Base-by-base conservation (phyloP, 371 early-diverging fungal genomes). In the Mortierella sp. region DNA sequence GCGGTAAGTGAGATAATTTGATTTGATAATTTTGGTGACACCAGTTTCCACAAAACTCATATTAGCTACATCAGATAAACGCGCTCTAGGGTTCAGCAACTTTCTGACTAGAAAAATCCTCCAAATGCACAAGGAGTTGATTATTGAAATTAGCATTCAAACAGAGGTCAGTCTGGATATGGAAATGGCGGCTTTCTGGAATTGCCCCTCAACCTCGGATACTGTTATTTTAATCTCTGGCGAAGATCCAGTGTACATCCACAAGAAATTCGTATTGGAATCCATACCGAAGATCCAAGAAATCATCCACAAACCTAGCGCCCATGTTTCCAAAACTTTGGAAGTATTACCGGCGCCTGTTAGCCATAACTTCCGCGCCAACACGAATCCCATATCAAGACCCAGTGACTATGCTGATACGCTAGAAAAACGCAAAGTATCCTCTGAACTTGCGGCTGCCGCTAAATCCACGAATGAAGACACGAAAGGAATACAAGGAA, bases 231-330 rank as follows among this genome's bases (percentile, higher is more conserved):
- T 17, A 0, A 23, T 3, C 6, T 8, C 42, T 26, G 32, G n/a
- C 43, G 40, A 42, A 35, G 10, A 23, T 2, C 66, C 66, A 0
- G 22, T 55, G n/a, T 65, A 19, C 32, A 32, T 57, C 31, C 66
- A 65, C 66, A 65, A 57, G 57, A 22, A 23, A 42, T 56, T 65
- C n/a, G 47, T 65, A 8, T 2, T 65, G 31, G 29, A 26, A 31
- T 45, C 43, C 17, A 45, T 65, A 2, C 66, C 66, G 3, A 57
- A 42, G 19, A 57, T 65, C 45, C 22, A 13, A 9, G 2, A 19
- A 23, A 19, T 64, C 22, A n/a, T 65, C 32, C n/a, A 22, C 19
- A 23, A 28, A 28, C 2, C 28, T 28, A 7, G 13, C 26, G 4
- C 47, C n/a, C 4, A 5, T 12, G 42, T 23, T 35, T n/a, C 60